phyloP scores from a whole-genome alignment of 352 stramenopile genomes.

The Phytophthora cactorum region DNA sequence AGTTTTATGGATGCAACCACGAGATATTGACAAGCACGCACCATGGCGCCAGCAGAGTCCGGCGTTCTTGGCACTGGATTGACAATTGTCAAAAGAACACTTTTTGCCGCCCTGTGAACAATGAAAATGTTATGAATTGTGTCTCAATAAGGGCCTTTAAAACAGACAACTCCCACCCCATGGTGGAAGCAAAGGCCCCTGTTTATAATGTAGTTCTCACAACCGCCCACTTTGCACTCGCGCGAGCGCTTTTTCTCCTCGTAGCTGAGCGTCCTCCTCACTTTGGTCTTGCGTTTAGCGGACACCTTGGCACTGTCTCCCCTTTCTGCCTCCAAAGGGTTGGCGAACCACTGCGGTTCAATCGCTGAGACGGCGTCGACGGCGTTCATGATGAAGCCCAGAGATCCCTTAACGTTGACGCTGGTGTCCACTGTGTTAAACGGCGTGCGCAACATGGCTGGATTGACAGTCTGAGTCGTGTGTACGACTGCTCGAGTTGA shows the following conservation, averaged over 20 bases:
- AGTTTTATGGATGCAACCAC: not conserved
- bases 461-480: not conserved
- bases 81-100: slow-evolving; percentile 38
- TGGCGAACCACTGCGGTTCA: slow-evolving; percentile 4
- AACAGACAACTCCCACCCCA: slow-evolving; percentile 33
- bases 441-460: slow-evolving; percentile 7
- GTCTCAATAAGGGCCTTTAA: not conserved
- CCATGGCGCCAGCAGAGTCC: slow-evolving; percentile 30
- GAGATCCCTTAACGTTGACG: slow-evolving; percentile 11
- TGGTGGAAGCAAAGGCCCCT: slow-evolving; percentile 55
- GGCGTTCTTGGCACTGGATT: slow-evolving; percentile 36
- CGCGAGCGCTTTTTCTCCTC: slow-evolving; percentile 43
- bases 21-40: not conserved
- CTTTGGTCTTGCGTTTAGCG: slow-evolving; percentile 1
- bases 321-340: slow-evolving; percentile 3
- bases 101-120: slow-evolving; percentile 44
- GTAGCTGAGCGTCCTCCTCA: slow-evolving; percentile 12
- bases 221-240: slow-evolving; percentile 45
- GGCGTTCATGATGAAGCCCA: slow-evolving; percentile 33
- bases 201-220: slow-evolving; percentile 56
- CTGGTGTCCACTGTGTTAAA: slow-evolving; percentile 12
- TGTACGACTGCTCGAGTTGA: not conserved
- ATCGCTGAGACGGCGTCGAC: slow-evolving; percentile 8
- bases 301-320: not conserved
- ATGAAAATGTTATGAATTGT: not conserved